Evolutionary conservation across 805 yeast species (phyloP).

Genomic region (Barnettozyma sucrosica): DNA sequence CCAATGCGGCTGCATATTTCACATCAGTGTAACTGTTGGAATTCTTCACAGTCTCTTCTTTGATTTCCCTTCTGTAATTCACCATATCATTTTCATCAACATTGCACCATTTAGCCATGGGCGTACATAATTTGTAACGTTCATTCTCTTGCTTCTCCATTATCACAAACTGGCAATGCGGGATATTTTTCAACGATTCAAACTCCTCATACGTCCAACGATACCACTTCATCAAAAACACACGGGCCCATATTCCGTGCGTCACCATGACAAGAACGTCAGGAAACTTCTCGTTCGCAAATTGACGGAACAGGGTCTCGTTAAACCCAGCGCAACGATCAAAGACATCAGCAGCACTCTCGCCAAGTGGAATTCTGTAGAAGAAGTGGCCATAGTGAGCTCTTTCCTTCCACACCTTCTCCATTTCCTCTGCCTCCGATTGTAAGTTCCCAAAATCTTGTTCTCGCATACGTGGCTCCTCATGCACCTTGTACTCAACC

Average conservation of each 20-base stretch:
- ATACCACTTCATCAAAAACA: conserved; percentile 90
- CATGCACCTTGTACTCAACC: conserved; percentile 54
- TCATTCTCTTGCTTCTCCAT: conserved; percentile 59
- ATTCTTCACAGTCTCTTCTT: conserved; percentile 20
- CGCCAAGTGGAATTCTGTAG: conserved; percentile 88
- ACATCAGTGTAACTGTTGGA: conserved; percentile 23
- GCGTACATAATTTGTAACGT: conserved; percentile 54
- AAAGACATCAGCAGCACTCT: conserved; percentile 93
- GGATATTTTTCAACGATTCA: conserved; percentile 75
- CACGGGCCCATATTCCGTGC: conserved; percentile 93
- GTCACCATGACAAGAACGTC: conserved; percentile 78
- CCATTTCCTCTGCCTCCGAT: conserved; percentile 70
- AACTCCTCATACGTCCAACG: conserved; percentile 89
- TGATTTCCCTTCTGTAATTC: conserved; percentile 17
- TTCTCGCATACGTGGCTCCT: conserved; percentile 89
- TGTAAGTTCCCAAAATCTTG: conserved; percentile 96
- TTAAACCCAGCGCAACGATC: conserved; percentile 89
- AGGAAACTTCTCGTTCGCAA: conserved; percentile 66
- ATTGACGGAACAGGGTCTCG: conserved; percentile 79
- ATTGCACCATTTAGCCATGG: conserved; percentile 65
- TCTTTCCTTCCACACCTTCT: conserved; percentile 73
- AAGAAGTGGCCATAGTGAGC: conserved; percentile 86
- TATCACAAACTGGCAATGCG: conserved; percentile 76
- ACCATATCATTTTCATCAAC: conserved; percentile 26
- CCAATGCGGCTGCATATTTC: neutral